A percentile compares a stretch with the other conserved stretches of the same genome.
These are phyloP conservation scores for Geranium brycei DNA, from an alignment of 345 rosid species.

Conservation along the genomic window DNA sequence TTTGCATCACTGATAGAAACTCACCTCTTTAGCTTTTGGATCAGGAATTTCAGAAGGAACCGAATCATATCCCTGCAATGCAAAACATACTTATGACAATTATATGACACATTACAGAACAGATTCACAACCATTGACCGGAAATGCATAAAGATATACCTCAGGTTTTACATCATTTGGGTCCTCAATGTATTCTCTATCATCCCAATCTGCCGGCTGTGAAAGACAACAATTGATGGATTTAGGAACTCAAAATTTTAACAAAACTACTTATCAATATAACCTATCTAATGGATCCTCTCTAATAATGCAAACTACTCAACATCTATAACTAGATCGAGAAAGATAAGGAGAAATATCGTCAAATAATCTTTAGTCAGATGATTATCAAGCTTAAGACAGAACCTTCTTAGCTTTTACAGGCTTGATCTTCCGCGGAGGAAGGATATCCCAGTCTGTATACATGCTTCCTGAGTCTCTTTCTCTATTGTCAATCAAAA, in stretches of 20 bases:
- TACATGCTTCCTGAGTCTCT: conserved; percentile 45
- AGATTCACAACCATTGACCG: not conserved
- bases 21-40: conserved; percentile 29
- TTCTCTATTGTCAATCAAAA: conserved; percentile 32
- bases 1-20: not conserved
- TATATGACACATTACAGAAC: not conserved
- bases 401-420: conserved; percentile 33
- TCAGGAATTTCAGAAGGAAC: conserved; percentile 32
- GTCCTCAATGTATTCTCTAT: conserved; percentile 36
- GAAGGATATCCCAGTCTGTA: conserved; percentile 44
- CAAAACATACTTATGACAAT: not conserved
- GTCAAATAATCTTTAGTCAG: not conserved
- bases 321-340: not conserved
- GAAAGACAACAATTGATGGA: not conserved
- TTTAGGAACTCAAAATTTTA: not conserved
- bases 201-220: conserved; percentile 38
- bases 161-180: conserved; percentile 30
- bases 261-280: not conserved
- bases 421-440: conserved; percentile 29
- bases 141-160: conserved; percentile 11
- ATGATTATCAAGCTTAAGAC: not conserved
- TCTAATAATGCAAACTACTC: too few species aligned
- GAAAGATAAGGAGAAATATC: not conserved
- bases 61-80: conserved; percentile 30
- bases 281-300: too few species aligned